These are phyloP conservation scores for Heterococcus sp. DNA, from an alignment of 108 stramenopile genomes.

Conservation along the genomic window DNA sequence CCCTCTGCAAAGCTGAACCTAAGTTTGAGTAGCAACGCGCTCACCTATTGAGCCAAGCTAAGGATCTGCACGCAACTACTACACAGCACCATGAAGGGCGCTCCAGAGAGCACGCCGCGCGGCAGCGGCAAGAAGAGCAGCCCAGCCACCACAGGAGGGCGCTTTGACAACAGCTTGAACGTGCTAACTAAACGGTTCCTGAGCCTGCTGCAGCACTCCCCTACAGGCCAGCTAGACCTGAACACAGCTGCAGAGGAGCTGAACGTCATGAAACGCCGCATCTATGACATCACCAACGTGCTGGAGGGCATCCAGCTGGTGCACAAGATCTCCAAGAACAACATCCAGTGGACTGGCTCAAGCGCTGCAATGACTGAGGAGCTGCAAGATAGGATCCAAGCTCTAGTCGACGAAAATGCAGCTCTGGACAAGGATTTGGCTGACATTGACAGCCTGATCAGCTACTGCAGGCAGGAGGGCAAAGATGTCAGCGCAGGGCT, in stretches of 20 bases:
- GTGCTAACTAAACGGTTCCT: constrained; percentile 85
- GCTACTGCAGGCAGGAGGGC: background rate
- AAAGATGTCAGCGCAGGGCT: constrained; percentile 6
- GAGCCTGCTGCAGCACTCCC: constrained; percentile 63
- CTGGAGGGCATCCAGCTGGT: constrained; percentile 86
- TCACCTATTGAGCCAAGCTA: too few relatives aligned
- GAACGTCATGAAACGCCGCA: constrained; percentile 81
- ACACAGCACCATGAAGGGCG: too few relatives aligned
- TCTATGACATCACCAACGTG: constrained; percentile 93
- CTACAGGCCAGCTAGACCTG: constrained; percentile 72
- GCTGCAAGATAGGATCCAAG: background rate
- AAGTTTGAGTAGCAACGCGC: too few relatives aligned
- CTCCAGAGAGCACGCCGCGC: too few relatives aligned
- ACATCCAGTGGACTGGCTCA: constrained; percentile 73
- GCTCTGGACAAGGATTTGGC: background rate
- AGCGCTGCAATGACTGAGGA: background rate
- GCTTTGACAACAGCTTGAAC: constrained; percentile 82
- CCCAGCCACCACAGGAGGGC: constrained; percentile 1
- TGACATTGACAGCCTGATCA: background rate
- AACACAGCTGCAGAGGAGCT: constrained; percentile 77
- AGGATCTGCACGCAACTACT: too few relatives aligned
- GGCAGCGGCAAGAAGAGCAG: too few relatives aligned
- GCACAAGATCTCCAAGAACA: constrained; percentile 79
- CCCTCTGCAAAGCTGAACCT: too few relatives aligned
- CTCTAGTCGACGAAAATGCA: background rate